phyloP scores from a whole-genome alignment of 495 filamentous ascomycete genomes.

The Niebla homalea region DNA sequence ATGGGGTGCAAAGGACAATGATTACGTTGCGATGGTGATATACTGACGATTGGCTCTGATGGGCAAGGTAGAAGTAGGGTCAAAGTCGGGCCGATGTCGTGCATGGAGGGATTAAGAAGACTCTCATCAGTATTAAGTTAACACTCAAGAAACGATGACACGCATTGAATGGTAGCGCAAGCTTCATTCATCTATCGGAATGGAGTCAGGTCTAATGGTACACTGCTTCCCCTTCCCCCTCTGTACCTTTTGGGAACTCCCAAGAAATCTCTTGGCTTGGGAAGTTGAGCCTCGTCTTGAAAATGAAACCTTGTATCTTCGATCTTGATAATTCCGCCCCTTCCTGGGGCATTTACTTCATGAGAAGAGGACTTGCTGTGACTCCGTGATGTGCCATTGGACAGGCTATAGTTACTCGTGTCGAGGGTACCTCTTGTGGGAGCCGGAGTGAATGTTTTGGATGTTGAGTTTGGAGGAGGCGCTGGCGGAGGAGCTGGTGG shows the following conservation, averaged over 20 bases:
- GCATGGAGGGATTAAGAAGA: too few relatives aligned
- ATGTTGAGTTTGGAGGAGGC: conserved; percentile 24
- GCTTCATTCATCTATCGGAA: conserved; percentile 5
- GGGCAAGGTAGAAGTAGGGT: neutral
- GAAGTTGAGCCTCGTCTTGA: conserved; percentile 64
- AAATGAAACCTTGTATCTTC: conserved; percentile 82
- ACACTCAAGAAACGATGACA: too few relatives aligned
- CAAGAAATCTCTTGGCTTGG: conserved; percentile 68
- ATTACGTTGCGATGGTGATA: neutral
- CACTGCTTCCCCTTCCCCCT: conserved; percentile 83
- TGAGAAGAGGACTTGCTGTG: conserved; percentile 5
- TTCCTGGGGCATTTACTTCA: conserved; percentile 14
- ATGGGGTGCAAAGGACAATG: neutral
- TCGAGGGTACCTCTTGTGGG: conserved; percentile 47
- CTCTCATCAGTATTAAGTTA: too few relatives aligned
- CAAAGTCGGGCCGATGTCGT: too few relatives aligned
- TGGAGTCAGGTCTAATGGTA: conserved; percentile 64
- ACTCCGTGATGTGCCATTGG: conserved; percentile 34
- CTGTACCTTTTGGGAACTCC: conserved; percentile 65
- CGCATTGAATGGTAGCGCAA: too few relatives aligned
- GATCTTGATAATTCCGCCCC: conserved; percentile 42
- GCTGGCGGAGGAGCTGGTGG: conserved; percentile 28
- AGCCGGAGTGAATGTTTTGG: conserved; percentile 24
- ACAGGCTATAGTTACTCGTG: conserved; percentile 64
- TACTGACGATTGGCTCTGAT: neutral